phyloP scores from a whole-genome alignment of 495 filamentous ascomycete species.

The Staphylotrichum tortipilum region DNA sequence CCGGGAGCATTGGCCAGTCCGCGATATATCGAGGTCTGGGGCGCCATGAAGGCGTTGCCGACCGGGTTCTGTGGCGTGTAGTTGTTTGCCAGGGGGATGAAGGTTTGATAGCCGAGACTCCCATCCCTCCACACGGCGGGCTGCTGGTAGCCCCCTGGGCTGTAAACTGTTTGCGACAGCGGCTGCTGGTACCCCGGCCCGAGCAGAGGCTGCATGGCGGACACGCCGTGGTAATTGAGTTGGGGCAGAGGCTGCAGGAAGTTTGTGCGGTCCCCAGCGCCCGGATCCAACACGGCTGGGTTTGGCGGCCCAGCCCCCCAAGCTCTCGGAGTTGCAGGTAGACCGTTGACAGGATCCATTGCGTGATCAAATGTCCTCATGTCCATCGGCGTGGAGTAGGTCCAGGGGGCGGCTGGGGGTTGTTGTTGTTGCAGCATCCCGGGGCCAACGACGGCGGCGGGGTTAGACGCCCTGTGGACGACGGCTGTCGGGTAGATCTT shows the following conservation, averaged over 20 bases:
- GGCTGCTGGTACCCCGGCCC: constrained; percentile 64
- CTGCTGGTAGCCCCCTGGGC: constrained; percentile 62
- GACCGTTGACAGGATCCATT: constrained; percentile 7
- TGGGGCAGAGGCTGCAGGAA: constrained; percentile 25
- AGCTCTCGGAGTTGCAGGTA: constrained; percentile 8
- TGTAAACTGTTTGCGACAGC: constrained; percentile 63
- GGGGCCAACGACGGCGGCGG: not conserved
- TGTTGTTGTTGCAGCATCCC: constrained; percentile 11
- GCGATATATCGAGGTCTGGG: constrained; percentile 19
- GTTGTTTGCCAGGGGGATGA: constrained; percentile 25
- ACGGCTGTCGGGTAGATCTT: constrained; percentile 31
- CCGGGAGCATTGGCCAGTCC: constrained; percentile 17
- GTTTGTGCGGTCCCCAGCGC: constrained; percentile 9
- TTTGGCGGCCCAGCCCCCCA: constrained; percentile 17
- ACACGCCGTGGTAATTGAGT: constrained; percentile 32
- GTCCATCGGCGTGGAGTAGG: constrained; percentile 10
- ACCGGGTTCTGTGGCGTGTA: constrained; percentile 26
- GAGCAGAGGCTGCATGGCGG: constrained; percentile 57
- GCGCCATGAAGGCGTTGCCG: constrained; percentile 26
- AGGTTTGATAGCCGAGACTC: constrained; percentile 30
- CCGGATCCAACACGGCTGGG: constrained; percentile 3
- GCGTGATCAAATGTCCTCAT: constrained; percentile 3
- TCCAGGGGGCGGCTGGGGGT: constrained; percentile 14
- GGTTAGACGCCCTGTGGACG: constrained; percentile 10
- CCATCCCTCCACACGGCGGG: constrained; percentile 69